A percentile compares a stretch with the other conserved stretches of the same genome.
These are phyloP conservation scores for Suillus paluster DNA, from an alignment of 768 basidiomycete genomes.

Conservation along the genomic window DNA sequence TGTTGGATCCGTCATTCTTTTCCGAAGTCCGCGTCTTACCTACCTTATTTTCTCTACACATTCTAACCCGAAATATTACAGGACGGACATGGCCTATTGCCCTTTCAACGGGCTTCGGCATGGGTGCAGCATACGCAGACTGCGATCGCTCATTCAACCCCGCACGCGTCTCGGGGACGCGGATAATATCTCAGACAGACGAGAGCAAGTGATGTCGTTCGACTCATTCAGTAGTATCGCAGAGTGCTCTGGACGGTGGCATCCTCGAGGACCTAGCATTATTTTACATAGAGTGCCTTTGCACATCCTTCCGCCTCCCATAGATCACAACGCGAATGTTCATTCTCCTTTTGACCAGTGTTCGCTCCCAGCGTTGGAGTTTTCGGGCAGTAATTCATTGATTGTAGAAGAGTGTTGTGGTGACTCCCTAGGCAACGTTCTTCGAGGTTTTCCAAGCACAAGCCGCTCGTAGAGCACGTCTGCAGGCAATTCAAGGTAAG, in stretches of 20 bases:
- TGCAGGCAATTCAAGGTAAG: slow-evolving; percentile 26
- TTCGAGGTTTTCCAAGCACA: slow-evolving; percentile 53
- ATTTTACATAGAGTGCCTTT: slow-evolving; percentile 19
- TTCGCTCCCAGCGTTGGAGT: slow-evolving; percentile 4
- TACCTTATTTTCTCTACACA: slow-evolving; percentile 1
- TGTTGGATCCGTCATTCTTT: slow-evolving; percentile 86
- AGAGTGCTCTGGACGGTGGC: not conserved
- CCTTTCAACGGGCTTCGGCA: slow-evolving; percentile 84
- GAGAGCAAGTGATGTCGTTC: slow-evolving; percentile 23
- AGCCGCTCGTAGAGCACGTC: slow-evolving; percentile 72
- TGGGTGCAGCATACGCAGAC: slow-evolving; percentile 87
- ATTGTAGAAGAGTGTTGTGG: not conserved
- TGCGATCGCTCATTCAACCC: slow-evolving; percentile 95
- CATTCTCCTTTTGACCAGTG: not conserved
- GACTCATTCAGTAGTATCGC: not conserved
- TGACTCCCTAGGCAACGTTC: slow-evolving; percentile 36
- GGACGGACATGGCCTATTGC: slow-evolving; percentile 94
- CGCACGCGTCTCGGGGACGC: slow-evolving; percentile 83
- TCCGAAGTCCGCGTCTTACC: slow-evolving; percentile 71
- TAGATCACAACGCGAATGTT: slow-evolving; percentile 8
- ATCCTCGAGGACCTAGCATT: slow-evolving; percentile 20
- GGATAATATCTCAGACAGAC: slow-evolving; percentile 56
- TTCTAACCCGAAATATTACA: slow-evolving; percentile 32
- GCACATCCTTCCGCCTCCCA: slow-evolving; percentile 2
- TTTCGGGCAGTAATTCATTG: slow-evolving; percentile 14